Evolutionary conservation across 164 flowering plant species (phyloP).

Genomic region (Kalanchoe fedtschenkoi): DNA sequence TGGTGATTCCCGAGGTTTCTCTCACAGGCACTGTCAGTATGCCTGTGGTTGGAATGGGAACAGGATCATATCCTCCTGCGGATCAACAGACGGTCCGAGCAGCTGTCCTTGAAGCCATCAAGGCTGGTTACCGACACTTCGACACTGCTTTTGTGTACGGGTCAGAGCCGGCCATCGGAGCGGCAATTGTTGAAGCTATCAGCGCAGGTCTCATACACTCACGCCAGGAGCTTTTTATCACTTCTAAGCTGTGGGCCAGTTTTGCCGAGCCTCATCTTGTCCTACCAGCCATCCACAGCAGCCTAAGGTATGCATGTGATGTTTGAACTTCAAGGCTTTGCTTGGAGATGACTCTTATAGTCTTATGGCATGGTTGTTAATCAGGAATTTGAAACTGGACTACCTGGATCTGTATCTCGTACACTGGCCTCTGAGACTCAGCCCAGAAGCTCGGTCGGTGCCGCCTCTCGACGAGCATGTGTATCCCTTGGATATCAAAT

Average conservation of each 20-base stretch:
- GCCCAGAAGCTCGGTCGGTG: slow-evolving; percentile 7
- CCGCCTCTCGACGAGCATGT: slow-evolving; percentile 16
- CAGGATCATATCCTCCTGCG: background rate
- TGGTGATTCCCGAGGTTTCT: background rate
- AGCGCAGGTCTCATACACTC: slow-evolving; percentile 5
- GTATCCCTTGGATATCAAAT: slow-evolving; percentile 16
- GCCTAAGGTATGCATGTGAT: background rate
- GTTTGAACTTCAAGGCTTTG: background rate
- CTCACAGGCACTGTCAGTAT: background rate
- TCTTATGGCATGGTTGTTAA: background rate
- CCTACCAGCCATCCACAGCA: slow-evolving; percentile 3
- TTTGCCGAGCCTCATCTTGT: background rate
- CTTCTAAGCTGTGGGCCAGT: slow-evolving; percentile 6
- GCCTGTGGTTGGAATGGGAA: slow-evolving; percentile 1
- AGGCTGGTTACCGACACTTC: slow-evolving; percentile 8
- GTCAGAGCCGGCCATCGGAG: slow-evolving; percentile 2
- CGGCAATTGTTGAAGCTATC: background rate
- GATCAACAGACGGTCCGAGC: background rate
- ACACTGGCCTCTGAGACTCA: slow-evolving; percentile 26
- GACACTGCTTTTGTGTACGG: slow-evolving; percentile 3
- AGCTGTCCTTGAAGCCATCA: slow-evolving; percentile 3
- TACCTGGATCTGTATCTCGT: slow-evolving; percentile 27
- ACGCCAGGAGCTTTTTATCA: slow-evolving; percentile 6
- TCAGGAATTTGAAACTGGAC: slow-evolving; percentile 22
- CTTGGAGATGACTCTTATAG: background rate